These are phyloP conservation scores for Neopestalotiopsis sp. DNA, from an alignment of 2,329 filamentous ascomycete species.

Conservation along the genomic window DNA sequence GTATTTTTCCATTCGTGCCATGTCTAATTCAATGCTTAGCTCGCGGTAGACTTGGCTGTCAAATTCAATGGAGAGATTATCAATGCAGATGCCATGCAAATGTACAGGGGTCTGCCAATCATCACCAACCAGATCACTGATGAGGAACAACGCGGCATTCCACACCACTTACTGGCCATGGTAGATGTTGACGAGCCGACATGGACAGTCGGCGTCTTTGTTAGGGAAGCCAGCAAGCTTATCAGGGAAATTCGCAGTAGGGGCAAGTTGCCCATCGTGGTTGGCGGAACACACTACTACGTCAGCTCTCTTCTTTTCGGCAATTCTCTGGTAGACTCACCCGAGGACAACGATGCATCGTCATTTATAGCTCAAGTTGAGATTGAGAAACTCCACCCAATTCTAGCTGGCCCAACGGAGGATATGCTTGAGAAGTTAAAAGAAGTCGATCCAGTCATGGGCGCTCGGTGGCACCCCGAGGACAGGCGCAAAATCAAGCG, in stretches of 20 bases:
- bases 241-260: conserved; percentile 80
- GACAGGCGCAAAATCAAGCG: conserved; percentile 88
- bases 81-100: conserved; percentile 97
- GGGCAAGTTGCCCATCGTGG: conserved; percentile 85
- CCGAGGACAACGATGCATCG: conserved; percentile 41
- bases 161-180: conserved; percentile 86
- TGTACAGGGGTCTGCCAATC: conserved; percentile 89
- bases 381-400: conserved; percentile 61
- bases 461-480: conserved; percentile 90
- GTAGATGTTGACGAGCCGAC: conserved; percentile 78
- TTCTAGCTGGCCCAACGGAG: conserved; percentile 74
- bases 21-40: conserved; percentile 51
- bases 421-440: conserved; percentile 74
- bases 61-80: conserved; percentile 91
- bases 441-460: conserved; percentile 89
- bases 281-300: conserved; percentile 96
- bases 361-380: conserved; percentile 38
- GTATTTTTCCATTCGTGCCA: too few relatives aligned
- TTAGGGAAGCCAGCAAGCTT: conserved; percentile 67
- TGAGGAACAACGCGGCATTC: conserved; percentile 78
- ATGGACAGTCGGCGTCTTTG: conserved; percentile 84
- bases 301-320: conserved; percentile 87
- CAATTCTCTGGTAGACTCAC: conserved; percentile 62
- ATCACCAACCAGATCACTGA: conserved; percentile 91
- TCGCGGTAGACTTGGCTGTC: conserved; percentile 86